Base-by-base conservation (phyloP, 768 basidiomycete species). In the Lentinus brumalis region DNA sequence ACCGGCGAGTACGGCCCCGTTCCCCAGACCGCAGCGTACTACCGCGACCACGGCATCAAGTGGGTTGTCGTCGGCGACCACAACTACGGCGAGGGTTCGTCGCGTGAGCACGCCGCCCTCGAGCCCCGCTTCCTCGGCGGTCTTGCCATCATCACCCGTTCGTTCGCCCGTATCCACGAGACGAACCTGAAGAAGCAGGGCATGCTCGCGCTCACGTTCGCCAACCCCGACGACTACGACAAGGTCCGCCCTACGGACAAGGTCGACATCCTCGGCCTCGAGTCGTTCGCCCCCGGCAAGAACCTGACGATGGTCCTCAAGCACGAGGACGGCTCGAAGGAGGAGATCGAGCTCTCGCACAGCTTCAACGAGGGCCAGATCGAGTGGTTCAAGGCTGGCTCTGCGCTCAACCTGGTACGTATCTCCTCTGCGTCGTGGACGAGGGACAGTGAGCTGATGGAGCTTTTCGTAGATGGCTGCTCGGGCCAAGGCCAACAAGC, bases 181-280 rank as follows among this genome's bases (percentile, higher is more conserved):
- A 94, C 94, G 73, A 95, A 96, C 83, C 79, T 95, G 86, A 98
- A 98, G 90, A 98, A 98, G 86, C 96, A 98, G 81, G 95, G 95
- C 69, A 95, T 96, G 93, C 92, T 98, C 63, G 95, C 95, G 2
- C 81, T 98, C 67, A 97, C 94, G 62, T 97, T 98, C 73, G 91
- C 77, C 62, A 85, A 98, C 78, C 84, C 91, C 15, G 93, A 85
- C 66, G 96, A 98, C 77, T 99, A 99, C 76, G 94, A 98, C 74
- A 94, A 91, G 82, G 74, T 98, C 68, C 83, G 82, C 71, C 92
- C 96, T 9, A 81, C 82, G 66, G 97, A 99, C 81, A 87, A 84
- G 72, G 88, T 98, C 61, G 88, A 90, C 73, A 94, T 99, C 74
- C 75, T 90, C 59, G 96, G 96, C 51, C 80, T 99, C 55, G 88